Evolutionary conservation across 2,329 filamentous ascomycete genomes (phyloP), one percentile per base, ranked within the genome.

Genomic region (Coleophoma crateriformis): DNA sequence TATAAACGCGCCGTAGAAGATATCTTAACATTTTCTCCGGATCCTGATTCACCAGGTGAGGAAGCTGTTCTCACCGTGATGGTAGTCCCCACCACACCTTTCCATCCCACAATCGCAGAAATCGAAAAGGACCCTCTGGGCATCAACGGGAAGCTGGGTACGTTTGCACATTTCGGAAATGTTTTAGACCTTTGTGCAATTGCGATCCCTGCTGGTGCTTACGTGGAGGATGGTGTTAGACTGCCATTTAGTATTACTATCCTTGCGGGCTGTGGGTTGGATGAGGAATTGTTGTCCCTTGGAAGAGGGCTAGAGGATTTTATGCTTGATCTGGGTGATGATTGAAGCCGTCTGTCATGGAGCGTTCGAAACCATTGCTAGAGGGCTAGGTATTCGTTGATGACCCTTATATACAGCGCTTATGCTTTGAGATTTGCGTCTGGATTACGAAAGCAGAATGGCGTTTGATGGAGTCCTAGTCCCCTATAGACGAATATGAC

Each of bases 81-180:
- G 47, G 59, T 80, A 7, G 75, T 79, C 1, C 78, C 78, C 1
- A 79, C 77, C 0, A 66, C 74, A 35, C 77, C 77, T 14, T 65
- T 61, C 27, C 70, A 73, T 55, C 67, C 66, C 46, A 77, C 69
- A 1, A 73, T 79, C 14, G 61, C 68, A 37, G 72, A 77, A 52
- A 72, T 80, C 50, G 66, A 73, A 11, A 65, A 64, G 13, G 74
- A 79, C 57, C 76, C 76, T 0, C 67, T 81, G 44, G 64, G 58
- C 13, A 68, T 72, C 51, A 80, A 80, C 52, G 70, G 69, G 22
- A 65, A 67, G 17, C 54, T 77, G n/a, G 74, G 74, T 10, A 35
- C 65, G 37, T 80, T 78, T 57, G 74, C 76, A 1, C 76, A 79
- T 55, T 79, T 73, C 58, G 77, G 67, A 3, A 81, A 81, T 58